Evolutionary conservation across 2,329 filamentous ascomycete species (phyloP).

Genomic region (Ophiocordyceps camponoti-floridani): DNA sequence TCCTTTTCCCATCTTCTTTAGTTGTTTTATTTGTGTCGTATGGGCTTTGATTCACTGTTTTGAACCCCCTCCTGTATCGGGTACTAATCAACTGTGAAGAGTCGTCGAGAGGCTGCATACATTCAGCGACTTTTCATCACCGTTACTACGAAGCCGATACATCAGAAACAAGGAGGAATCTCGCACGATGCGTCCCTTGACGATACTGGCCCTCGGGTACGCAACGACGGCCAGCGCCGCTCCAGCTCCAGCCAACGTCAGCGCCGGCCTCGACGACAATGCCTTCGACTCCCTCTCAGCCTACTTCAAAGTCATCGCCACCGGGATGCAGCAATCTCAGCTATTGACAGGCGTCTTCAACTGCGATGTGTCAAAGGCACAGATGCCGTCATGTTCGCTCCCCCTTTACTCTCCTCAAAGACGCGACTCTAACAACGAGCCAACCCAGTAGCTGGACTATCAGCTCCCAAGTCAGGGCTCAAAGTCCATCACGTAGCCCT

Average conservation of each 20-base stretch:
- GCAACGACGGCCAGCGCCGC: constrained; percentile 26
- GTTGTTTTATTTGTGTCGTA: not conserved
- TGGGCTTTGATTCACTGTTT: too few relatives aligned
- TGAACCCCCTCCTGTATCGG: too few relatives aligned
- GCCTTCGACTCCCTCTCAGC: constrained; percentile 30
- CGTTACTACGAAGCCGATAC: too few relatives aligned
- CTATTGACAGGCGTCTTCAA: constrained; percentile 20
- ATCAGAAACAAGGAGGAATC: too few relatives aligned
- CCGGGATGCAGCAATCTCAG: constrained; percentile 32
- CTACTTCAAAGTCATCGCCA: constrained; percentile 42
- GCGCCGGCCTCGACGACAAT: constrained; percentile 17
- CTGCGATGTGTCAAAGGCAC: constrained; percentile 36
- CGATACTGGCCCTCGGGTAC: constrained; percentile 25
- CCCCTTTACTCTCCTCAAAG: not conserved
- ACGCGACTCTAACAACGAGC: not conserved
- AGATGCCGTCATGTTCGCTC: constrained; percentile 28
- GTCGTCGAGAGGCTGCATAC: too few relatives aligned
- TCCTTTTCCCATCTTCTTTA: constrained; percentile 6
- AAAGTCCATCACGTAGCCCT: constrained; percentile 62
- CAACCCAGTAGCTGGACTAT: constrained; percentile 31
- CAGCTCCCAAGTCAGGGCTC: constrained; percentile 40
- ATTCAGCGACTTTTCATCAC: too few relatives aligned
- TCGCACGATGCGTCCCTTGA: constrained; percentile 30
- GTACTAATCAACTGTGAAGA: too few relatives aligned
- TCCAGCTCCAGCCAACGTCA: constrained; percentile 19